A percentile compares a stretch with the other conserved stretches of the same genome.
These are phyloP conservation scores for Chionographis japonica DNA, from an alignment of 106 monocot genomes.

Conservation along the genomic window DNA sequence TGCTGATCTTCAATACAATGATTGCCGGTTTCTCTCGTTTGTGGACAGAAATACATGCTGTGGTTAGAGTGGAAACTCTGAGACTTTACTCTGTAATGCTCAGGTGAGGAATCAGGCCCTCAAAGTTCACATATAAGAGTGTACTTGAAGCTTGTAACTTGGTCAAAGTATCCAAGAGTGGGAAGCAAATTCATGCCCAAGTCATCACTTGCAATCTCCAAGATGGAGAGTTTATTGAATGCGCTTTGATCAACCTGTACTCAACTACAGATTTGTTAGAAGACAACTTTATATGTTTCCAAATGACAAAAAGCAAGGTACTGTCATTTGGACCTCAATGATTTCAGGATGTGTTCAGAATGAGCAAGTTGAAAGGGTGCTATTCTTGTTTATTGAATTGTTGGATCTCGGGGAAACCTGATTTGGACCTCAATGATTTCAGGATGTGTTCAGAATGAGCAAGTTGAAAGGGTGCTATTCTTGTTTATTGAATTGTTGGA, in stretches of 20 bases:
- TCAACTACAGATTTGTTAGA: conserved; percentile 10
- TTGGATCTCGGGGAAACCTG: conserved; percentile 6
- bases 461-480: conserved; percentile 21
- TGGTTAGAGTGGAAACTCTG: conserved; percentile 15
- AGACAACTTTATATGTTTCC: conserved; percentile 41
- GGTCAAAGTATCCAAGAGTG: conserved; percentile 16
- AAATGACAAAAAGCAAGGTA: conserved; percentile 18
- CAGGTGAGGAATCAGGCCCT: conserved; percentile 30
- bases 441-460: conserved; percentile 25
- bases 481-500: conserved; percentile 24
- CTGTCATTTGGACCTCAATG: conserved; percentile 30
- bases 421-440: conserved; percentile 34
- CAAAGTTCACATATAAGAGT: conserved; percentile 41
- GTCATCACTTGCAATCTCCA: conserved; percentile 28
- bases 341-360: conserved; percentile 31
- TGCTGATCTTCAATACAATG: conserved; percentile 49
- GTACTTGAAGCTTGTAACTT: conserved; percentile 41
- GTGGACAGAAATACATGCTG: conserved; percentile 9
- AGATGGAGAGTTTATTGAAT: conserved; percentile 31
- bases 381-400: conserved; percentile 25
- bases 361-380: conserved; percentile 21
- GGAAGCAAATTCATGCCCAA: conserved; percentile 50
- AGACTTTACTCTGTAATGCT: conserved; percentile 36
- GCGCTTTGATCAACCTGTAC: conserved; percentile 33
- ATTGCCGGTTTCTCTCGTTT: conserved; percentile 41